A percentile compares a stretch with the other conserved stretches of the same genome.
These are phyloP conservation scores for Ascochyta lentis DNA, from an alignment of 2,329 filamentous ascomycete genomes.

Conservation along the genomic window DNA sequence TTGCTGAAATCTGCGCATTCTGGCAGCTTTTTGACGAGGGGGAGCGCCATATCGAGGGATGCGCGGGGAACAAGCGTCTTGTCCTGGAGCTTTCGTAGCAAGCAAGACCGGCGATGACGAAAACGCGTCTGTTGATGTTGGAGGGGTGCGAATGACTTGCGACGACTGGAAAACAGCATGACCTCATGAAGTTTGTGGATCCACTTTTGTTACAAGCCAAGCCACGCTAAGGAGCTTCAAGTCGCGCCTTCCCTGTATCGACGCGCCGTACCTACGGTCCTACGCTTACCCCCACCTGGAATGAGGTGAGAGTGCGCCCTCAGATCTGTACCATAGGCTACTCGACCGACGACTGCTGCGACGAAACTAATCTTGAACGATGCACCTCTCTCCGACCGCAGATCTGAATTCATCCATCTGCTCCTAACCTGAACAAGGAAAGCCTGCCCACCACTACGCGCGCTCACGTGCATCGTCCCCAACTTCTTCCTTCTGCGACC, in stretches of 20 bases:
- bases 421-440: too few relatives aligned
- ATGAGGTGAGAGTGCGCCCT: too few relatives aligned
- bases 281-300: too few relatives aligned
- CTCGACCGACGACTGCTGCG: too few relatives aligned
- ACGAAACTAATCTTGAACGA: too few relatives aligned
- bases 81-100: not conserved
- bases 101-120: not conserved
- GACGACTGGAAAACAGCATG: slow-evolving; percentile 19
- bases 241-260: slow-evolving; percentile 28
- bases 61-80: slow-evolving; percentile 54
- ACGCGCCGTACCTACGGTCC: slow-evolving; percentile 24
- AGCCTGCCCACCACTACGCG: not conserved
- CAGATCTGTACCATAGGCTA: too few relatives aligned
- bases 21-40: slow-evolving; percentile 70
- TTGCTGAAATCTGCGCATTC: slow-evolving; percentile 79
- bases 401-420: too few relatives aligned
- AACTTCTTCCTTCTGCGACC: slow-evolving; percentile 12
- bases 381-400: too few relatives aligned
- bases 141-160: not conserved
- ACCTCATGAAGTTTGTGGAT: slow-evolving; percentile 23
- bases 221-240: not conserved
- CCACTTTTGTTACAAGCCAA: slow-evolving; percentile 18
- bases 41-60: slow-evolving; percentile 60
- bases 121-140: not conserved
- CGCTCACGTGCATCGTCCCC: slow-evolving; percentile 42